phyloP scores from a whole-genome alignment of 495 filamentous ascomycete species.

The Penicillium angulare region DNA sequence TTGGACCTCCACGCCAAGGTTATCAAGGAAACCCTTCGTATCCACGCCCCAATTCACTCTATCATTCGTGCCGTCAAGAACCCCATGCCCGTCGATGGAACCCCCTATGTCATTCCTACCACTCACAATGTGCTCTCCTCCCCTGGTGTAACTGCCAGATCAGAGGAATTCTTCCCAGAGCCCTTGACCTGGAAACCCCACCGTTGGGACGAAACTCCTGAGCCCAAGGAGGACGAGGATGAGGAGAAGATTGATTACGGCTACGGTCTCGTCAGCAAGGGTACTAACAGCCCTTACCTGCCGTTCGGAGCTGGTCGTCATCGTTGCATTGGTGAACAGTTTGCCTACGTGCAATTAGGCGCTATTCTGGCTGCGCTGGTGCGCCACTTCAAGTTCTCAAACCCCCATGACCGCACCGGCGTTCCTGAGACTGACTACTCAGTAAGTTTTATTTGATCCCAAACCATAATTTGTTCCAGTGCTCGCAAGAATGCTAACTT shows the following conservation, averaged over 20 bases:
- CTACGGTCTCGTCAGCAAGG: constrained; percentile 49
- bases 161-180: constrained; percentile 43
- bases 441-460: constrained; percentile 32
- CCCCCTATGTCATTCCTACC: constrained; percentile 46
- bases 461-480: neutral
- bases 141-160: constrained; percentile 47
- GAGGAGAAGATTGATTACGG: constrained; percentile 50
- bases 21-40: constrained; percentile 61
- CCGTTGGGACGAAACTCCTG: constrained; percentile 44
- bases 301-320: constrained; percentile 57
- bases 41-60: constrained; percentile 64
- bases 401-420: constrained; percentile 22
- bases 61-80: constrained; percentile 62
- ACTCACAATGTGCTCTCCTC: constrained; percentile 49
- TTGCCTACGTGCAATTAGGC: constrained; percentile 53
- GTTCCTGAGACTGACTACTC: constrained; percentile 53
- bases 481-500: constrained; percentile 12
- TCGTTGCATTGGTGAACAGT: constrained; percentile 57
- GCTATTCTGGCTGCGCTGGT: constrained; percentile 49
- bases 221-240: constrained; percentile 29
- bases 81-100: constrained; percentile 51
- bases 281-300: constrained; percentile 53
- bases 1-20: constrained; percentile 56
- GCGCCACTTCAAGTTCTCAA: constrained; percentile 43
- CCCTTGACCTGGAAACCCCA: constrained; percentile 52